These are phyloP conservation scores for Aspergillus pseudoterreus DNA, from an alignment of 2,329 filamentous ascomycete genomes.

Conservation along the genomic window DNA sequence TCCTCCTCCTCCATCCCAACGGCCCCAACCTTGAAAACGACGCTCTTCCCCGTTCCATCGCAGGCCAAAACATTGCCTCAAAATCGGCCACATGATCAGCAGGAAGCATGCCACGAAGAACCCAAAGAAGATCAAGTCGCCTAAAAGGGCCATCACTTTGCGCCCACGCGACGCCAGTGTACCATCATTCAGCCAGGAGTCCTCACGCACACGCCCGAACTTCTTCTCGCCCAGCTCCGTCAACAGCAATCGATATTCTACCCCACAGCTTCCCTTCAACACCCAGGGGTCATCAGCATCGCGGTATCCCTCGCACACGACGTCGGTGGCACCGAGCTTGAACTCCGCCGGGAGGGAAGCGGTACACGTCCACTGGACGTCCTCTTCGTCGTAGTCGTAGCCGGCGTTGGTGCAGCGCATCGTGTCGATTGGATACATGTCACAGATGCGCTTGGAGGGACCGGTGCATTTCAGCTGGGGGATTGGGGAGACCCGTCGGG, in stretches of 20 bases:
- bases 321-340: constrained; percentile 80
- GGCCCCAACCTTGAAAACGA: constrained; percentile 31
- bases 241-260: constrained; percentile 78
- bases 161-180: constrained; percentile 1
- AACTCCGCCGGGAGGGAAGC: constrained; percentile 59
- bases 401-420: constrained; percentile 91
- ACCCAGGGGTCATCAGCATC: constrained; percentile 74
- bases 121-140: constrained; percentile 31
- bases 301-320: constrained; percentile 86
- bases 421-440: constrained; percentile 69
- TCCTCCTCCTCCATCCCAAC: constrained; percentile 28
- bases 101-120: constrained; percentile 28
- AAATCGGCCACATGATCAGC: constrained; percentile 24
- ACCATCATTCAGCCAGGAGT: constrained; percentile 22
- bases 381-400: constrained; percentile 70
- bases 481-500: constrained; percentile 71
- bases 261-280: constrained; percentile 87
- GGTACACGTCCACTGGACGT: constrained; percentile 91
- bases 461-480: constrained; percentile 78
- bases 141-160: constrained; percentile 12
- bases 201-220: constrained; percentile 56
- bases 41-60: constrained; percentile 24
- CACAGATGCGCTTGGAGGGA: constrained; percentile 57
- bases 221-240: constrained; percentile 71
- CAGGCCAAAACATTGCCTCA: constrained; percentile 23